Evolutionary conservation across 2,329 filamentous ascomycete genomes (phyloP).

Genomic region (Dactylellina haptotyla): DNA sequence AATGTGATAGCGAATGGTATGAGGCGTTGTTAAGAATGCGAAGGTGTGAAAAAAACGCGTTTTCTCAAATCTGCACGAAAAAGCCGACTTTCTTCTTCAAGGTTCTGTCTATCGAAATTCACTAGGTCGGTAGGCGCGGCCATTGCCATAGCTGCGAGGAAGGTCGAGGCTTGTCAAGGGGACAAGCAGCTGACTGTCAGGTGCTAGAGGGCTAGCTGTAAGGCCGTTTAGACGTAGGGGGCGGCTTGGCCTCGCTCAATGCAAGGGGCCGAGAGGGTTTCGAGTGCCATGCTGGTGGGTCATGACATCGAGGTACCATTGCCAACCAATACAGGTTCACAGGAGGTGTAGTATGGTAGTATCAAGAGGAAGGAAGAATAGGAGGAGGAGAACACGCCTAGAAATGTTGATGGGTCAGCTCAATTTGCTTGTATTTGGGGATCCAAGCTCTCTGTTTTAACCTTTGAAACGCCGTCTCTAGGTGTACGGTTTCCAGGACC

Average conservation of each 20-base stretch:
- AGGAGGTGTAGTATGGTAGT: slow-evolving; percentile 36
- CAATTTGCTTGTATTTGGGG: neutral
- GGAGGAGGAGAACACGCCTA: slow-evolving; percentile 54
- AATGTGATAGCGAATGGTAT: slow-evolving; percentile 18
- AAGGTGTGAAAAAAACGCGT: slow-evolving; percentile 27
- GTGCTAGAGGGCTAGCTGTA: slow-evolving; percentile 40
- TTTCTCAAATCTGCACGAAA: slow-evolving; percentile 13
- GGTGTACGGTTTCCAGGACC: slow-evolving; percentile 53
- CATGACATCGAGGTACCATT: slow-evolving; percentile 38
- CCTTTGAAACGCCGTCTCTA: slow-evolving; percentile 55
- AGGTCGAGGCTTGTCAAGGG: slow-evolving; percentile 29
- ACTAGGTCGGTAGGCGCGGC: slow-evolving; percentile 12
- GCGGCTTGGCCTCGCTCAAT: slow-evolving; percentile 26
- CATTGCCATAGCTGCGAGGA: slow-evolving; percentile 34
- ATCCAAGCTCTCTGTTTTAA: neutral
- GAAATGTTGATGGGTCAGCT: slow-evolving; percentile 13
- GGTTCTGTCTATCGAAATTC: neutral
- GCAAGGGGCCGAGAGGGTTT: slow-evolving; percentile 23
- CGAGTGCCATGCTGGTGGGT: slow-evolving; percentile 19
- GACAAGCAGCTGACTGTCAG: slow-evolving; percentile 42
- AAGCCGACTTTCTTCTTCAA: slow-evolving; percentile 18
- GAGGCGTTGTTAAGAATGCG: slow-evolving; percentile 32
- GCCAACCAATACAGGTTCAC: slow-evolving; percentile 52
- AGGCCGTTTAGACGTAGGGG: slow-evolving; percentile 25
- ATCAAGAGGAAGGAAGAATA: slow-evolving; percentile 49